phyloP scores from a whole-genome alignment of 1,284 basidiomycete genomes.

The Grifola frondosa region DNA sequence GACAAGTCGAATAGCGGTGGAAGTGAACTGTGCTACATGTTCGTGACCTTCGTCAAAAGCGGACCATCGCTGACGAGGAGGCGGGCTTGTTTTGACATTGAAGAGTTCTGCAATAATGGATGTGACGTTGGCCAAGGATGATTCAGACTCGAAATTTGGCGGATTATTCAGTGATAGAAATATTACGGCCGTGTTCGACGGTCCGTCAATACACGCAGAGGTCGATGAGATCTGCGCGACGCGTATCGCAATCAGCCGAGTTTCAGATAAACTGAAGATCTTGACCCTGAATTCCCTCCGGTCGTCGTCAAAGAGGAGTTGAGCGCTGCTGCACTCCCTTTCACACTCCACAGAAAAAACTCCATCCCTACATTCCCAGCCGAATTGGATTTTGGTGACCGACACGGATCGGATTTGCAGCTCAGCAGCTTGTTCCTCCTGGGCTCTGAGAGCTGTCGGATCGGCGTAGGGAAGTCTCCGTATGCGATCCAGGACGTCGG shows the following conservation, averaged over 20 bases:
- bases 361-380: constrained; percentile 54
- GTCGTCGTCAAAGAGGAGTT: constrained; percentile 42
- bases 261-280: constrained; percentile 22
- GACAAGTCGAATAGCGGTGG: constrained; percentile 47
- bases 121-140: constrained; percentile 22
- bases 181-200: constrained; percentile 33
- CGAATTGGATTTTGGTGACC: constrained; percentile 44
- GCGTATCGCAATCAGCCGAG: constrained; percentile 43
- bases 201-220: constrained; percentile 32
- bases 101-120: constrained; percentile 21
- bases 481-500: constrained; percentile 43
- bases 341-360: constrained; percentile 61
- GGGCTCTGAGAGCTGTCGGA: constrained; percentile 35
- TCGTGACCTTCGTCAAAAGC: constrained; percentile 27
- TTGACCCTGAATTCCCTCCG: constrained; percentile 47
- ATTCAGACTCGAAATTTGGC: constrained; percentile 43
- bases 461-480: constrained; percentile 45
- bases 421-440: constrained; percentile 25
- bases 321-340: constrained; percentile 24
- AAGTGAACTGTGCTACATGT: constrained; percentile 44
- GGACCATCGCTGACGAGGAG: constrained; percentile 22
- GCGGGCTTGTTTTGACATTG: background rate
- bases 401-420: constrained; percentile 31
- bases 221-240: constrained; percentile 43
- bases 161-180: constrained; percentile 43